phyloP scores from a whole-genome alignment of 106 monocot genomes.

The Cymbidium sinense region DNA sequence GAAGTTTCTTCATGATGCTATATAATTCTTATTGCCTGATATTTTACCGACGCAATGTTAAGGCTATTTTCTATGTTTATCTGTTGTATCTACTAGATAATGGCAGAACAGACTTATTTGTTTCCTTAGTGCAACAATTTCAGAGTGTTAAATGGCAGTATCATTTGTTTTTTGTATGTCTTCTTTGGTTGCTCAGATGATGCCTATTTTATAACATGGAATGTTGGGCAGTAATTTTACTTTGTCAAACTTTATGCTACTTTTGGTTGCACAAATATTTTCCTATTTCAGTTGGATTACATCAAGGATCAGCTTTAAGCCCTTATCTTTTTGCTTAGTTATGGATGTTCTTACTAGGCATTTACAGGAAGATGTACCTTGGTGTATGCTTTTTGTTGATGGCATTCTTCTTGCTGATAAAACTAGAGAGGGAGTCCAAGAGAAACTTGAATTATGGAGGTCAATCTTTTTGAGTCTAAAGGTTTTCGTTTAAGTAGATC shows the following conservation, averaged over 20 bases:
- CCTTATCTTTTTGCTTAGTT: too few species aligned
- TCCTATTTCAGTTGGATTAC: too few species aligned
- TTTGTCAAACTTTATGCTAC: background rate
- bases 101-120: background rate
- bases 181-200: background rate
- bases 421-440: too few species aligned
- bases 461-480: too few species aligned
- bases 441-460: too few species aligned
- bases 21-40: background rate
- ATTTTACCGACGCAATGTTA: background rate
- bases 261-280: too few species aligned
- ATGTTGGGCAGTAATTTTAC: background rate
- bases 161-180: background rate
- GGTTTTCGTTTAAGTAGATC: too few species aligned
- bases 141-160: background rate
- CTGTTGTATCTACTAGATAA: background rate
- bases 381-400: too few species aligned
- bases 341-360: too few species aligned
- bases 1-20: background rate
- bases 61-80: background rate
- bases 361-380: too few species aligned
- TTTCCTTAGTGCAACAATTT: background rate
- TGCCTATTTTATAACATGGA: background rate
- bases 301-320: too few species aligned
- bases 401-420: too few species aligned